phyloP scores from a whole-genome alignment of 2,329 filamentous ascomycete species.

The Onygena corvina region DNA sequence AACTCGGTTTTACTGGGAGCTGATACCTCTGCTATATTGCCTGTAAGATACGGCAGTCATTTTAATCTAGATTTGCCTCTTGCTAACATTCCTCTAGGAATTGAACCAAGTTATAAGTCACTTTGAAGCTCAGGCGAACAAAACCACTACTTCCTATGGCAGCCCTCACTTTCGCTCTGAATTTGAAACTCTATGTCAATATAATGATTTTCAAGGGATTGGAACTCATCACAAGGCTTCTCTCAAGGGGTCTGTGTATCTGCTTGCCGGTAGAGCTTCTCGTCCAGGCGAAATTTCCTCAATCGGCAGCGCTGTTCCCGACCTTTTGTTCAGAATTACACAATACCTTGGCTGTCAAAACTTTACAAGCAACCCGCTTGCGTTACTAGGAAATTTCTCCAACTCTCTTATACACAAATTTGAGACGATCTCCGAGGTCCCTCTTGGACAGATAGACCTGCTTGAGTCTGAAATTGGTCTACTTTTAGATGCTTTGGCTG shows the following conservation, averaged over 20 bases:
- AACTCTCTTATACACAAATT: slow-evolving; percentile 46
- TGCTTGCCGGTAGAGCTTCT: slow-evolving; percentile 30
- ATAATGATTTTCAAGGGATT: slow-evolving; percentile 28
- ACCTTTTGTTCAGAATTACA: slow-evolving; percentile 27
- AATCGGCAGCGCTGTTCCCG: slow-evolving; percentile 25
- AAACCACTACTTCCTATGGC: slow-evolving; percentile 21
- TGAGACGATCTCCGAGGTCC: slow-evolving; percentile 41
- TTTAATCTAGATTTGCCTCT: background rate
- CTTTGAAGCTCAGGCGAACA: slow-evolving; percentile 23
- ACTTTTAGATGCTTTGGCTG: slow-evolving; percentile 45
- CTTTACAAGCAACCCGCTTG: slow-evolving; percentile 26
- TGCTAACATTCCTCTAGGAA: slow-evolving; percentile 19
- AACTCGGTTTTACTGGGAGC: slow-evolving; percentile 27
- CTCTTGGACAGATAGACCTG: slow-evolving; percentile 48
- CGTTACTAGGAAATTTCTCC: slow-evolving; percentile 40
- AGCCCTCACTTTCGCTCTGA: slow-evolving; percentile 35
- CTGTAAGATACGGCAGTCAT: slow-evolving; percentile 16
- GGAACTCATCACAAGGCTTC: slow-evolving; percentile 13
- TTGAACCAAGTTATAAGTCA: slow-evolving; percentile 30
- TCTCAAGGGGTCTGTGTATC: slow-evolving; percentile 24
- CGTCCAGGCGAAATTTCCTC: slow-evolving; percentile 25
- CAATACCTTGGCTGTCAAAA: slow-evolving; percentile 27
- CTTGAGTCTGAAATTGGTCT: slow-evolving; percentile 54
- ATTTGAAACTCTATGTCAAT: slow-evolving; percentile 39
- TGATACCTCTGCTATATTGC: slow-evolving; percentile 26